Percentiles rank a stretch among this genome's conserved stretches.
Evolutionary conservation across 371 early-diverging fungal species (phyloP).

Genomic region (Parasitella parasitica): DNA sequence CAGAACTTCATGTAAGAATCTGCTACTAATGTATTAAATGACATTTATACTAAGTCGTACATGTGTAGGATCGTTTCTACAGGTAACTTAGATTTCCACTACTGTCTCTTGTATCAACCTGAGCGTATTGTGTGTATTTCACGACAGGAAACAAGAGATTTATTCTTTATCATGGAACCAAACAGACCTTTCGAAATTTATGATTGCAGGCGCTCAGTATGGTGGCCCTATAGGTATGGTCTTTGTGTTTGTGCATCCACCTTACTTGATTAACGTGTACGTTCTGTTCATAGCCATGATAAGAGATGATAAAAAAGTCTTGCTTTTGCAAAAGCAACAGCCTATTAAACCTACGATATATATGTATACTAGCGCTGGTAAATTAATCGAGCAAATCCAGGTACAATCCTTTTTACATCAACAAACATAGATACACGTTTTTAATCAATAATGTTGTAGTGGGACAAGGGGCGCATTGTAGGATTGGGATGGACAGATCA

Average conservation of each 20-base stretch:
- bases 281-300: conserved; percentile 69
- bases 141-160: conserved; percentile 68
- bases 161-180: conserved; percentile 89
- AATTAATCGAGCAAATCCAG: conserved; percentile 81
- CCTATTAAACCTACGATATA: conserved; percentile 77
- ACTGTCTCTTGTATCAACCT: not conserved
- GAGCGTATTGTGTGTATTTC: not conserved
- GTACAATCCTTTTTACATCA: conserved; percentile 33
- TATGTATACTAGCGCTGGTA: conserved; percentile 86
- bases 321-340: conserved; percentile 71
- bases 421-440: not conserved
- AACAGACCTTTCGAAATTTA: conserved; percentile 78
- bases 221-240: conserved; percentile 90
- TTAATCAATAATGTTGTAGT: conserved; percentile 48
- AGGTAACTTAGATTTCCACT: conserved; percentile 22
- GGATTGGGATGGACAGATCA: conserved; percentile 88
- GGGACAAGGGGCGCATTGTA: conserved; percentile 89
- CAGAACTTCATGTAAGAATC: conserved; percentile 45
- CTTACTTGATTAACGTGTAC: not conserved
- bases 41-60: not conserved
- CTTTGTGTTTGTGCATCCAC: not conserved
- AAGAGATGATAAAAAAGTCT: conserved; percentile 81
- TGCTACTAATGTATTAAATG: not conserved
- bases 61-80: conserved; percentile 50
- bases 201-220: conserved; percentile 82